Evolutionary conservation across 1,284 basidiomycete genomes (phyloP), one percentile per base, ranked within the genome.

Genomic region (Leccinum pachyderme): DNA sequence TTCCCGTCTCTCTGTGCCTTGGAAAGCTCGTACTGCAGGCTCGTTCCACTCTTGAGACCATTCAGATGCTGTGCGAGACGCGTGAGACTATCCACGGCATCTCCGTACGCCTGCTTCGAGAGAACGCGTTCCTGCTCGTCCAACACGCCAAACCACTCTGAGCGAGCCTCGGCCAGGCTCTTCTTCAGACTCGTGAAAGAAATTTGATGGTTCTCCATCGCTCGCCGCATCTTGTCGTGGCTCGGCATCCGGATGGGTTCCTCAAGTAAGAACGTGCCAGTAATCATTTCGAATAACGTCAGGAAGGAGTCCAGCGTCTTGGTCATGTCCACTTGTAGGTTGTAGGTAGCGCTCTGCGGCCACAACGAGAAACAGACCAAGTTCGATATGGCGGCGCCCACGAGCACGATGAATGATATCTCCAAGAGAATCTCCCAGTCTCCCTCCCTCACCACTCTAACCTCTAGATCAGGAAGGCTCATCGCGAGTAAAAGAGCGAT

Each of bases 1-100:
- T 77, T 81, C 27, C 79, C 82, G 9, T 85, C 81, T 7, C 81
- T 72, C 25, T 84, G 82, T 0, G 88, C 87, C 63, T 79, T 80
- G 18, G 88, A 83, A 32, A 97, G 72, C 49, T 94, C 89, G 56
- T 88, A 85, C 66, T 96, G 93, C 29, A 97, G 70, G 31, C 84
- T 80, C 3, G 89, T 93, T 0, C 93, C 90, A 56, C 89, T 87
- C 46, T 95, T 75, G 55, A 97, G 74, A 22, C 94, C 93, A 51
- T 89, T 93, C 41, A 97, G 73, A 73, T 97, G 94, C 66, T 98
- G 95, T 1, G 91, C 95, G 4, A 98, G 80, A 15, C 92, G 78
- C 57, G 90, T 94, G 64, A 98, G 77, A 59, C 86, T 88, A 53
- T 84, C 85, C 5, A 96, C 86, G 0, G 91, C 90, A 56, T 92